phyloP scores from a whole-genome alignment of 805 yeast genomes.

The Wickerhamomyces silvicola region DNA sequence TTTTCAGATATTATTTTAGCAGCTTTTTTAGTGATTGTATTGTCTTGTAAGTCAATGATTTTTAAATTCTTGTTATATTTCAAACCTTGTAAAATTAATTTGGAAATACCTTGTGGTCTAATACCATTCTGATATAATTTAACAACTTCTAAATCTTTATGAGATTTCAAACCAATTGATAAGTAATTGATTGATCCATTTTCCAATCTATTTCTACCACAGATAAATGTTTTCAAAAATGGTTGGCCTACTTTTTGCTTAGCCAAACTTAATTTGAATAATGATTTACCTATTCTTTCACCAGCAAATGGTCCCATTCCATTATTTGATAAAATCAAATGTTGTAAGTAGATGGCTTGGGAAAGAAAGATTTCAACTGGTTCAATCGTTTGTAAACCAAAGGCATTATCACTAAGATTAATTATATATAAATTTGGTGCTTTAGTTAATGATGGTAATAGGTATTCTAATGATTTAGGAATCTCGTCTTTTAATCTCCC shows the following conservation, averaged over 20 bases:
- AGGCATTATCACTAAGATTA: conserved; percentile 90
- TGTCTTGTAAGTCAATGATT: conserved; percentile 85
- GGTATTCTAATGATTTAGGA: conserved; percentile 67
- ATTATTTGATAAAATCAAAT: conserved; percentile 84
- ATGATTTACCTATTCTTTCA: conserved; percentile 83
- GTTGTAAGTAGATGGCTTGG: conserved; percentile 73
- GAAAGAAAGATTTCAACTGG: conserved; percentile 76
- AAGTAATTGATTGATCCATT: conserved; percentile 87
- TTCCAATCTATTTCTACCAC: conserved; percentile 96
- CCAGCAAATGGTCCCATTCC: conserved; percentile 99
- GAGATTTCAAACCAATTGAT: conserved; percentile 79
- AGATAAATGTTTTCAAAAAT: conserved; percentile 75
- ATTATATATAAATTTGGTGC: conserved; percentile 66
- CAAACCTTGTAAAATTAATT: conserved; percentile 68
- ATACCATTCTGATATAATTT: conserved; percentile 95
- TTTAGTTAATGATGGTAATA: conserved; percentile 67
- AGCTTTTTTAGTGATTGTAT: conserved; percentile 76
- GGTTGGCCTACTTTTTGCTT: conserved; percentile 44
- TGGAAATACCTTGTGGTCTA: conserved; percentile 85
- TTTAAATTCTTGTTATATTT: conserved; percentile 51
- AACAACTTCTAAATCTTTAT: conserved; percentile 63
- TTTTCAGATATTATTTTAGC: conserved; percentile 57
- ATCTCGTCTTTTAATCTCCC: conserved; percentile 94
- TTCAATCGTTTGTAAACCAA: conserved; percentile 92
- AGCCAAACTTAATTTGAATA: conserved; percentile 61